Evolutionary conservation across 352 stramenopile genomes (phyloP).

Genomic region (Pythium dissotocum): DNA sequence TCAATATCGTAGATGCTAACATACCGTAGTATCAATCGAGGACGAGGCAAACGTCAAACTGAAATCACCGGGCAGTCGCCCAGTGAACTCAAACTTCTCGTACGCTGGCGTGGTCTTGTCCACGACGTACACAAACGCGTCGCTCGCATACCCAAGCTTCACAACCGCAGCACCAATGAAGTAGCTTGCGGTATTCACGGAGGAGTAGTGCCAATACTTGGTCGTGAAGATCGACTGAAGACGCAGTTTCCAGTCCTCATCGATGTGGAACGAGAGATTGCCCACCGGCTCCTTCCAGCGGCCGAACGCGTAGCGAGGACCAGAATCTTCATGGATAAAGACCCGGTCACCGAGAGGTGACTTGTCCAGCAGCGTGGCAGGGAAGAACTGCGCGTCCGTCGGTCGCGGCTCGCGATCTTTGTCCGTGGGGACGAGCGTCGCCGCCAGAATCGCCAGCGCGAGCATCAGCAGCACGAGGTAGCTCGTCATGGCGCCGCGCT

Average conservation of each 20-base stretch:
- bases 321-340: conserved; percentile 2
- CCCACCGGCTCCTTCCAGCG: conserved; percentile 31
- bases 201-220: conserved; percentile 53
- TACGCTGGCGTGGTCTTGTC: conserved; percentile 33
- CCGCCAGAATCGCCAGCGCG: conserved; percentile 26
- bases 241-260: conserved; percentile 21
- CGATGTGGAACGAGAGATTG: conserved; percentile 35
- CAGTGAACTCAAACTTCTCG: conserved; percentile 48
- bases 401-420: conserved; percentile 23
- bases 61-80: conserved; percentile 28
- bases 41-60: conserved; percentile 38
- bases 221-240: conserved; percentile 26
- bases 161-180: conserved; percentile 47
- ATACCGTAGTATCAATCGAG: conserved; percentile 38
- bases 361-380: conserved; percentile 13
- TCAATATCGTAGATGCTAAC: not conserved
- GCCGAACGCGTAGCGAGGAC: conserved; percentile 34
- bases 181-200: conserved; percentile 35
- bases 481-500: not conserved
- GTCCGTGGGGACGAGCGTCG: conserved; percentile 32
- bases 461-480: conserved; percentile 14
- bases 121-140: conserved; percentile 49
- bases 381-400: conserved; percentile 35
- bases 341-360: conserved; percentile 27
- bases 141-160: conserved; percentile 43